Percentiles rank a stretch among this genome's conserved stretches.
Evolutionary conservation across 2,329 filamentous ascomycete species (phyloP).

Genomic region (Botrytis fabae): DNA sequence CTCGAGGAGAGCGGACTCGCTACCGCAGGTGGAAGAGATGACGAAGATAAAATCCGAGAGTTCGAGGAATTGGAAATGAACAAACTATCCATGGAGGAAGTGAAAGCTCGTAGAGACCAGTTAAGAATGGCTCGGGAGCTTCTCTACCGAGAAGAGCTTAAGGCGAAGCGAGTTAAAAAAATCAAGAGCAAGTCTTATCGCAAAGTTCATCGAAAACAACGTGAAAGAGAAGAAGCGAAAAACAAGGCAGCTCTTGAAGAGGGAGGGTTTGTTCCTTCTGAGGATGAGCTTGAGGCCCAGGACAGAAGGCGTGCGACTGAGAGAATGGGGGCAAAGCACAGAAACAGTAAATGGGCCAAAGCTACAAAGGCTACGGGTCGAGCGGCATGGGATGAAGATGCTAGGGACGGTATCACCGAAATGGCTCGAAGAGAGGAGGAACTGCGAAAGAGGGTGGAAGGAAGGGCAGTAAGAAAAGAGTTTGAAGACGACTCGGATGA

Average conservation of each 20-base stretch:
- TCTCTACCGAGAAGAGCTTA: conserved; percentile 83
- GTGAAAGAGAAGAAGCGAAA: conserved; percentile 57
- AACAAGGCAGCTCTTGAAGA: conserved; percentile 59
- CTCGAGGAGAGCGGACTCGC: conserved; percentile 83
- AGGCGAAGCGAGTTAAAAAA: conserved; percentile 92
- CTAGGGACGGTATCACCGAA: conserved; percentile 62
- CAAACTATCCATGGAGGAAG: conserved; percentile 69
- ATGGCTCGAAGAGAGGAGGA: conserved; percentile 68
- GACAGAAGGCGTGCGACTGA: conserved; percentile 66
- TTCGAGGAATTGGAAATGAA: conserved; percentile 70
- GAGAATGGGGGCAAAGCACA: conserved; percentile 68
- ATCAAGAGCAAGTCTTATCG: conserved; percentile 98
- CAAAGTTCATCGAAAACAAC: conserved; percentile 82
- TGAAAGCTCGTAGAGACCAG: conserved; percentile 70
- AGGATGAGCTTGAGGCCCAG: conserved; percentile 63
- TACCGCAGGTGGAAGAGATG: conserved; percentile 57
- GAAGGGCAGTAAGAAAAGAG: conserved; percentile 54
- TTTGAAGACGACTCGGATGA: conserved; percentile 50
- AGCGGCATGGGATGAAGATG: conserved; percentile 69
- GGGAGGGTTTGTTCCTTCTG: conserved; percentile 59
- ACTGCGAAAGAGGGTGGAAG: conserved; percentile 63
- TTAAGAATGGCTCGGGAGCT: conserved; percentile 80
- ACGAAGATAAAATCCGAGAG: conserved; percentile 65
- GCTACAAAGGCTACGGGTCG: conserved; percentile 64
- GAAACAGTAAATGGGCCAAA: conserved; percentile 73